Evolutionary conservation across 441 rosid species (phyloP), one percentile per base, ranked within the genome.

Genomic region (Eruca vesicaria): DNA sequence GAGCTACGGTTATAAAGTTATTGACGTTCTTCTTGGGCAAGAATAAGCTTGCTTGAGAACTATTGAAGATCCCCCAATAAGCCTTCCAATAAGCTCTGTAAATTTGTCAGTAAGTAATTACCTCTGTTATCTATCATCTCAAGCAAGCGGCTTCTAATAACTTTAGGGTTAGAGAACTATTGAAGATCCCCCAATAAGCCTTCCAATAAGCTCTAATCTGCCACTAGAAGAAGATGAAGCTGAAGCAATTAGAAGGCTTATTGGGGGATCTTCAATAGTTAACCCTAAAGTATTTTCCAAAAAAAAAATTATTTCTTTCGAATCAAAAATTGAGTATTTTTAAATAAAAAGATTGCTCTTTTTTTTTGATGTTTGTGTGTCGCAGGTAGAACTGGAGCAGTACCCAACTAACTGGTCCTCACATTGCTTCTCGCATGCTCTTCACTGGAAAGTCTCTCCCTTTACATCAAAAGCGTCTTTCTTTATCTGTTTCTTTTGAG

Each of bases 341-440:
- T n/a, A 55, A 68, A 6, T 56, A 9, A 61, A 33, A n/a, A 29
- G 32, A 29, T 29, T 29, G 14, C 61, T 33, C 18, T 36, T 33
- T 21, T 6, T 52, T 20, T 19, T 41, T 53, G 35, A 69, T 69
- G 23, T 12, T 14, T 48, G 36, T 62, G 45, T 61, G 31, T 28
- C 68, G 88, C 86, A 92, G 96, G 83, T 89, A 58, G 99, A 95
- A 78, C 83, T 95, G 53, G 99, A 93, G 73, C 99, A 95, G 82
- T 95, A 95, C 79, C 97, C 97, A 52, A 93, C 57, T 52, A 73
- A 75, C 97, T 66, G 95, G 98, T 66, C 88, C 97, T 58, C 96
- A 95, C 86, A 95, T 95, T 80, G 98, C 98, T 80, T 88, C 98
- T 84, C 95, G 98, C 77, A 85, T 95, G 89, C 92, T 95, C 26